Evolutionary conservation across 176 grass and related monocot genomes (phyloP), one percentile per base, ranked within the genome.

Genomic region (Cocos nucifera): DNA sequence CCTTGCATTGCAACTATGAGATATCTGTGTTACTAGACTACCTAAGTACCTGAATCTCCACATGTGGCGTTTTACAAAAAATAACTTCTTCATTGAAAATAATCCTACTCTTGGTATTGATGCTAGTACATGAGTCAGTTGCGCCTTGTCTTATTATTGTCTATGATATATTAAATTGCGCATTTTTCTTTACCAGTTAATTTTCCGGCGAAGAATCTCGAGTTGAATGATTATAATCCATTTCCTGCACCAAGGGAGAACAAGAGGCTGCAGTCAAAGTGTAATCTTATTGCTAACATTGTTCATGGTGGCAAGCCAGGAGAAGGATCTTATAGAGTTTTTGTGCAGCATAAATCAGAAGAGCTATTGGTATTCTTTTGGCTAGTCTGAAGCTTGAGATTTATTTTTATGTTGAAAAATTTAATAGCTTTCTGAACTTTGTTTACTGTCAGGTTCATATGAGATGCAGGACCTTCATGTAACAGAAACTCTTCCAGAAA

Each of bases 391-490:
- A 44, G 9, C 35, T 44, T 44, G 7, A 44, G 35, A 44, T 14
- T 12, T 44, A 44, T 44, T 44, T 44, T 3, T 44, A 44, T 44
- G 1, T 44, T 14, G 10, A 44, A 44, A 44, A 44, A 44, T 14
- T 12, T 56, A 0, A 32, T 44, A 3, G 18, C 22, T 53, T 8
- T 72, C 54, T 60, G 21, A 52, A 28, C 6, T 59, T 74, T 74
- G 6, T 73, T 70, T 51, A 24, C 15, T 49, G 8, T 49, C 61
- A 97, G 93, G 93, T n/a, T n/a, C n/a, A n/a, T 97, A 88, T 39
- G 93, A 97, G 61, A 97, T 97, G 93, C 93, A 97, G 72, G 93
- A 97, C 59, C 81, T 97, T 22, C 93, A 97, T 75, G 93, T 97
- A 27, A 97, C 81, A 0, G 93, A 97, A 75, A 97, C 93, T 67